phyloP scores from a whole-genome alignment of 352 stramenopile genomes.

The Globisporangium parvum region DNA sequence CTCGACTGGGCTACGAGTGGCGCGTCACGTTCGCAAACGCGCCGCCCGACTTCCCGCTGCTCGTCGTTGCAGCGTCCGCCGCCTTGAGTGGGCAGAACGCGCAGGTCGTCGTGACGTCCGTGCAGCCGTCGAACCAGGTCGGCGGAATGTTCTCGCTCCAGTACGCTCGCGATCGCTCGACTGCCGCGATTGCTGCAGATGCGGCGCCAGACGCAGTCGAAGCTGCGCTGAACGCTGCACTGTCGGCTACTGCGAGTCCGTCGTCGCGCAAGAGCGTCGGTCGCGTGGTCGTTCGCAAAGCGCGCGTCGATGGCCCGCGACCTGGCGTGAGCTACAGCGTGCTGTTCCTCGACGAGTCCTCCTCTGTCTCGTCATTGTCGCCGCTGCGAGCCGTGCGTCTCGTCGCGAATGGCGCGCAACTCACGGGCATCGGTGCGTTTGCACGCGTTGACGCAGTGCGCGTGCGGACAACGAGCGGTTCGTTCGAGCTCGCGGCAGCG shows the following conservation, averaged over 20 bases:
- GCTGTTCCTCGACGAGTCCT: constrained; percentile 13
- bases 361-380: not conserved
- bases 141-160: constrained; percentile 17
- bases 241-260: not conserved
- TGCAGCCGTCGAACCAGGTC: constrained; percentile 14
- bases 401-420: constrained; percentile 2
- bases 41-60: constrained; percentile 18
- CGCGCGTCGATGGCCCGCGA: constrained; percentile 2
- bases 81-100: constrained; percentile 3
- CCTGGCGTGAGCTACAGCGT: constrained; percentile 11
- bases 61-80: constrained; percentile 10
- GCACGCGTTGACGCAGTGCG: constrained; percentile 8
- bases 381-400: not conserved
- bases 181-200: constrained; percentile 6
- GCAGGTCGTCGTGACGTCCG: constrained; percentile 5
- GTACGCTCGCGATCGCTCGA: constrained; percentile 1
- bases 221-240: constrained; percentile 7
- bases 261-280: not conserved
- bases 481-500: constrained; percentile 8
- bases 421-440: constrained; percentile 13
- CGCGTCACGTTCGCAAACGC: constrained; percentile 24
- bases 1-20: constrained; percentile 14
- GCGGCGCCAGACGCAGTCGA: constrained; percentile 6
- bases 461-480: not conserved
- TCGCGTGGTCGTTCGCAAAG: constrained; percentile 11